phyloP scores from a whole-genome alignment of 768 basidiomycete species.

The Antrodiella citrinella region DNA sequence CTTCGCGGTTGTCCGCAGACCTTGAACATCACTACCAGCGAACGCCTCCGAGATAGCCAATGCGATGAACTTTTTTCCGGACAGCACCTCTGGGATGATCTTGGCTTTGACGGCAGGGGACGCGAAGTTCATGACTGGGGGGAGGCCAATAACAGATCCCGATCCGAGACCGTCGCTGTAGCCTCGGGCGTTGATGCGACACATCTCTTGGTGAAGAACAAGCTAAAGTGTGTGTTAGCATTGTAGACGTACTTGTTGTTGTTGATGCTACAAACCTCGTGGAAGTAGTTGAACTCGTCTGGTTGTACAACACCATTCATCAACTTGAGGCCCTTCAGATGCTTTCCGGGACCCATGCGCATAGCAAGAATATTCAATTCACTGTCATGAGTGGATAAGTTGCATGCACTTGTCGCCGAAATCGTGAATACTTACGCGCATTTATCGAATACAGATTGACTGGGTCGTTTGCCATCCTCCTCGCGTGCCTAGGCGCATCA shows the following conservation, averaged over 20 bases:
- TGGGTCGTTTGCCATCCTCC: slow-evolving; percentile 85
- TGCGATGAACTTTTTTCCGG: slow-evolving; percentile 77
- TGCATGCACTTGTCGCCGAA: background rate
- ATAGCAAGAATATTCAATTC: slow-evolving; percentile 77
- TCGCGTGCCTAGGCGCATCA: slow-evolving; percentile 46
- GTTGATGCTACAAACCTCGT: slow-evolving; percentile 62
- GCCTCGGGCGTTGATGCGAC: slow-evolving; percentile 61
- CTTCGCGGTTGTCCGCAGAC: slow-evolving; percentile 67
- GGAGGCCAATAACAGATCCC: slow-evolving; percentile 77
- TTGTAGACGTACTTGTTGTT: background rate
- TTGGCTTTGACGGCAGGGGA: slow-evolving; percentile 47
- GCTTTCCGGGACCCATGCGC: slow-evolving; percentile 87
- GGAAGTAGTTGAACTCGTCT: slow-evolving; percentile 87
- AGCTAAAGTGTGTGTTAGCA: slow-evolving; percentile 33
- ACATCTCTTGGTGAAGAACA: slow-evolving; percentile 72
- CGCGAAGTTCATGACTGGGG: slow-evolving; percentile 81
- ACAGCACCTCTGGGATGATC: slow-evolving; percentile 56
- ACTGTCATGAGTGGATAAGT: slow-evolving; percentile 23
- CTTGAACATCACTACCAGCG: slow-evolving; percentile 79
- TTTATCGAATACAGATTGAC: slow-evolving; percentile 65
- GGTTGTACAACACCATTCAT: slow-evolving; percentile 71
- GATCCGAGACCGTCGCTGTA: slow-evolving; percentile 75
- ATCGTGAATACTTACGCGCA: slow-evolving; percentile 51
- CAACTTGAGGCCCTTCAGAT: slow-evolving; percentile 69
- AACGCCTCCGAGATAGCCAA: slow-evolving; percentile 87